phyloP scores from a whole-genome alignment of 257 asterid genomes.

The Petrea volubilis region DNA sequence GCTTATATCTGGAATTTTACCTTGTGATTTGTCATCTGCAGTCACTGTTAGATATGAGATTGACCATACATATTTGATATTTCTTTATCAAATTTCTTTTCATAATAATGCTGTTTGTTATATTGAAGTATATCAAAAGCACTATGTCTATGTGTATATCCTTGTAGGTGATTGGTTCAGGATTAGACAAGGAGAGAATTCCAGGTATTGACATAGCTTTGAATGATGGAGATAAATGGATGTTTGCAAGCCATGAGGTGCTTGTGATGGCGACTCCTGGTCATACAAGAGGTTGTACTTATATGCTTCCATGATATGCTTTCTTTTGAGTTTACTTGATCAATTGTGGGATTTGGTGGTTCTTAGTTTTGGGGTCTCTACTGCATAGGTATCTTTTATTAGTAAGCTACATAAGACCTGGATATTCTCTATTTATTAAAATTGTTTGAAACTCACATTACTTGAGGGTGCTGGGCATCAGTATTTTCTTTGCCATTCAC shows the following conservation, averaged over 20 bases:
- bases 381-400: background rate
- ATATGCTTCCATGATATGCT: constrained; percentile 17
- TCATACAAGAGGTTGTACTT: constrained; percentile 78
- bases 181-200: constrained; percentile 77
- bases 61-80: background rate
- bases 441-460: constrained; percentile 2
- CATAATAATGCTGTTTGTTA: background rate
- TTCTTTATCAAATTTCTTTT: background rate
- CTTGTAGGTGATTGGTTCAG: constrained; percentile 85
- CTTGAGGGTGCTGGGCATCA: background rate
- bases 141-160: background rate
- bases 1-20: constrained; percentile 8
- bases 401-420: background rate
- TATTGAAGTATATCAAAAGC: constrained; percentile 11
- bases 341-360: constrained; percentile 4
- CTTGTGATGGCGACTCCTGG: constrained; percentile 88
- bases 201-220: constrained; percentile 93
- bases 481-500: background rate
- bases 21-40: background rate
- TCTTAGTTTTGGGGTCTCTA: background rate
- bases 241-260: constrained; percentile 98
- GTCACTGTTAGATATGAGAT: background rate
- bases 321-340: constrained; percentile 1
- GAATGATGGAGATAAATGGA: constrained; percentile 93
- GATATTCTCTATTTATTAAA: background rate